A percentile compares a stretch with the other conserved stretches of the same genome.
These are phyloP conservation scores for Falciphora oryzae DNA, from an alignment of 2,329 filamentous ascomycete genomes.

Conservation along the genomic window DNA sequence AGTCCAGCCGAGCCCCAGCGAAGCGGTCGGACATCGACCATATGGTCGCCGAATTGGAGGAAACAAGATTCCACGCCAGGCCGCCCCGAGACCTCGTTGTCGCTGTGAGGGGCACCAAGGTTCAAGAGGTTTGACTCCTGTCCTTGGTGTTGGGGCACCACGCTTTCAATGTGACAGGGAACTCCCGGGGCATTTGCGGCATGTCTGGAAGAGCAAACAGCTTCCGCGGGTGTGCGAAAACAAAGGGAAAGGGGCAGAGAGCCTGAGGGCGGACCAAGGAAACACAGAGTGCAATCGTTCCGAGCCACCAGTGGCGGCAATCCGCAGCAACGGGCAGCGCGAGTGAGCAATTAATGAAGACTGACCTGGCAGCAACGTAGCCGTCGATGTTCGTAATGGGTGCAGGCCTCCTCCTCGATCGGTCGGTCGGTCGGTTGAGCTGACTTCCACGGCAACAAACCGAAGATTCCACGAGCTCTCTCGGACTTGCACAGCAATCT, in stretches of 20 bases:
- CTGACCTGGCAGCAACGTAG: not conserved
- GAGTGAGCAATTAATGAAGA: not conserved
- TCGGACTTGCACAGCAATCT: slow-evolving; percentile 7
- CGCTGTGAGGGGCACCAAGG: not conserved
- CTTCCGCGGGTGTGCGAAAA: not conserved
- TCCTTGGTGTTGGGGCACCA: not conserved
- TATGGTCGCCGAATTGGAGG: not conserved
- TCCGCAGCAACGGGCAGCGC: not conserved
- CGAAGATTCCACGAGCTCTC: slow-evolving; percentile 3
- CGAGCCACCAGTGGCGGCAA: not conserved
- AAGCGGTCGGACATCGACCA: not conserved
- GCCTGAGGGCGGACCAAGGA: not conserved
- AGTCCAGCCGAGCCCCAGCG: too few species aligned
- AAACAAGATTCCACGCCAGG: not conserved
- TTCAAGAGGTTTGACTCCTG: not conserved
- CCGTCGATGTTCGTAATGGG: not conserved
- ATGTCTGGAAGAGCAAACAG: not conserved
- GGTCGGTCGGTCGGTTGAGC: not conserved
- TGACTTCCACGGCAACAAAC: not conserved
- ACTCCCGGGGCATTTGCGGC: not conserved
- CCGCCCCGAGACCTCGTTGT: not conserved
- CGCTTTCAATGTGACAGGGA: not conserved
- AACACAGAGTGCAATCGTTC: not conserved
- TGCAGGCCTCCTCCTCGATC: not conserved
- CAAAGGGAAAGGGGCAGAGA: not conserved